phyloP scores from a whole-genome alignment of 331 rosid genomes.

The Acacia concinna region DNA sequence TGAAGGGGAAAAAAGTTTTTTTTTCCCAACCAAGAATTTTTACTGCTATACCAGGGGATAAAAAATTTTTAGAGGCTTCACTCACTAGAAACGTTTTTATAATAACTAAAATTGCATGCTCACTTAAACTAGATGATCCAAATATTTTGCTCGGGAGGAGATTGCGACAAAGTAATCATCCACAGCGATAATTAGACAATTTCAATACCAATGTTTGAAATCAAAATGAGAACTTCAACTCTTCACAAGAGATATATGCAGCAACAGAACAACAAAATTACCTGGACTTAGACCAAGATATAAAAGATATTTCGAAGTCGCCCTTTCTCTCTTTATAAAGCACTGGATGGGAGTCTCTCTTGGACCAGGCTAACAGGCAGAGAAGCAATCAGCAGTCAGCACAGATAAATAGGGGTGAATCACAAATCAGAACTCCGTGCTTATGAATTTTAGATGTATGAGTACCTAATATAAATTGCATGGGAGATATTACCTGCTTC shows the following conservation, averaged over 20 bases:
- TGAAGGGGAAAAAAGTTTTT: background rate
- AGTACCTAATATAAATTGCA: background rate
- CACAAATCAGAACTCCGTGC: slow-evolving; percentile 21
- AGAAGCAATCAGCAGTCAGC: slow-evolving; percentile 4
- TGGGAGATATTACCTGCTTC: slow-evolving; percentile 61
- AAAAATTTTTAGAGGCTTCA: background rate
- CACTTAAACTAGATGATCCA: slow-evolving; percentile 11
- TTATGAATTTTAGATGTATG: slow-evolving; percentile 12
- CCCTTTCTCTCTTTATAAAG: slow-evolving; percentile 83
- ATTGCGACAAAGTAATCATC: background rate
- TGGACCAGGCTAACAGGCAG: slow-evolving; percentile 70
- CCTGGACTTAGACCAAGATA: slow-evolving; percentile 92
- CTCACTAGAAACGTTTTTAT: background rate
- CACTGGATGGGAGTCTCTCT: slow-evolving; percentile 84
- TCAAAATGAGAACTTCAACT: background rate
- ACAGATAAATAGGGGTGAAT: background rate
- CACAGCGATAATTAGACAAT: slow-evolving; percentile 1
- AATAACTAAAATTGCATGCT: background rate
- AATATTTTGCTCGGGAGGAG: background rate
- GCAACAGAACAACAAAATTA: slow-evolving; percentile 30
- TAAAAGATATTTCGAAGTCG: slow-evolving; percentile 66
- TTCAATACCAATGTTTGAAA: slow-evolving; percentile 11
- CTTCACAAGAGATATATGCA: background rate
- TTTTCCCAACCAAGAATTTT: background rate
- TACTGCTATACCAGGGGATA: background rate